A percentile compares a stretch with the other conserved stretches of the same genome.
These are phyloP conservation scores for Geosmithia morbida DNA, from an alignment of 2,329 filamentous ascomycete species.

Conservation along the genomic window DNA sequence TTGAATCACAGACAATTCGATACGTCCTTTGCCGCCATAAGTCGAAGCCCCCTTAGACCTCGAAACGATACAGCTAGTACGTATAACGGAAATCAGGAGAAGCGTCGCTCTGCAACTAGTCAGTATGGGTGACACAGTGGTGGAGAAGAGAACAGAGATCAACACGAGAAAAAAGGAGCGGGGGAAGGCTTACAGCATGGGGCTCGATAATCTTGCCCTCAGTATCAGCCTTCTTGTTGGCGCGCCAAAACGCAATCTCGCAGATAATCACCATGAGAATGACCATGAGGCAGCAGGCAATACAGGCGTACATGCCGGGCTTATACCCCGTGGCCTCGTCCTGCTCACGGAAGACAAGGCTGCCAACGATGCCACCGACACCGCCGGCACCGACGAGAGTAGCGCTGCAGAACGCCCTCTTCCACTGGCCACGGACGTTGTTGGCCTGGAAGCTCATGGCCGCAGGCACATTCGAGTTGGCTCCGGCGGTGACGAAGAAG, in stretches of 20 bases:
- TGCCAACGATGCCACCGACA: conserved; percentile 64
- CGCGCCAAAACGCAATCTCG: conserved; percentile 23
- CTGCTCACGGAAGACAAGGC: conserved; percentile 52
- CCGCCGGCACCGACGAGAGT: conserved; percentile 64
- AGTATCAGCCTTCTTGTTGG: conserved; percentile 35
- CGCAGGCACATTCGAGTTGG: conserved; percentile 64
- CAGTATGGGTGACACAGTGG: conserved; percentile 1
- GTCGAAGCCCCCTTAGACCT: not conserved
- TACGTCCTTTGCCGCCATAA: not conserved
- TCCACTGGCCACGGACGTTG: conserved; percentile 82
- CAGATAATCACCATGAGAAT: conserved; percentile 27
- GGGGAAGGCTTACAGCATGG: conserved; percentile 26
- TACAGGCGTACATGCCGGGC: conserved; percentile 40
- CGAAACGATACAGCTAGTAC: conserved; percentile 8
- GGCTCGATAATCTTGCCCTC: conserved; percentile 37
- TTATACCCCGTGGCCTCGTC: conserved; percentile 35
- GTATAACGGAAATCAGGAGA: conserved; percentile 18
- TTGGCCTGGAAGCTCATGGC: conserved; percentile 73
- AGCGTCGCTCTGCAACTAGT: conserved; percentile 10
- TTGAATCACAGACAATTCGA: not conserved
- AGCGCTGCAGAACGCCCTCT: conserved; percentile 65
- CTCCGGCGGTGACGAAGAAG: conserved; percentile 62
- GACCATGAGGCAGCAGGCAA: conserved; percentile 31
- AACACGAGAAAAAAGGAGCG: not conserved
- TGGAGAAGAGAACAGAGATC: not conserved